Base-by-base conservation (phyloP, 202 grass and related monocot species). In the Thinopyrum obtusiflorum region DNA sequence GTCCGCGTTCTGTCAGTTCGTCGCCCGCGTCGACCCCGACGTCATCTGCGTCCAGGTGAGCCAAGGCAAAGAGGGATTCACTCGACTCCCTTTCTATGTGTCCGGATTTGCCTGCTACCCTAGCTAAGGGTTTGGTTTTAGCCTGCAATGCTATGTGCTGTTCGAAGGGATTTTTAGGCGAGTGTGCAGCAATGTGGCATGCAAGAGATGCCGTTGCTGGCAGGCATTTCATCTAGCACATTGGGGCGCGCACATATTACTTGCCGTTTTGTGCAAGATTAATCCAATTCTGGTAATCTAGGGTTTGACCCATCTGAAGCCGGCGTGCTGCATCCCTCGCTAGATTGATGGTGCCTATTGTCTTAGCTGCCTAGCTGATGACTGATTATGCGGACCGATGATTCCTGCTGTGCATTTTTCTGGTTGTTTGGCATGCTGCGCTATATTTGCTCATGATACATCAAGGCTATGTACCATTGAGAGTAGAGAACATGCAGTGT, bases 1-100 rank as follows among this genome's bases (percentile, higher is more conserved):
- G 93, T 18, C 91, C 32, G 82, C 89, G 63, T 94, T 98, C 88
- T 92, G 86, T 3, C 65, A 87, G 80, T 86, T 98, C 88, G 88
- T 95, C 79, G 20, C 84, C 61, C 84, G 79, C 72, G 37, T 98
- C 68, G 91, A 95, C 55, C 93, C 96, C 55, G 91, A 98, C 63
- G 79, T 91, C 84, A 95, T 98, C 84, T 98, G 96, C 89, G 17
- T 95, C 37, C 93, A 95, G 93, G 93, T 98, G 40, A 77, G 66
- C 26, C 0, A 20, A 32, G 26, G 15, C 70, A 17, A 6, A 4
- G 65, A 33, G 64, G 21, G 31, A 2, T 84, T 72, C 11, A 29
- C 35, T 62, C 36, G 2, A 7, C 35, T 2, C 32, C 24, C 13
- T 40, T 40, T 39, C 11, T 76, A n/a, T 64, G 10, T 7, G 55